Base-by-base conservation (phyloP, 192 early-diverging fungal species). In the Polychytrium aggregatum region DNA sequence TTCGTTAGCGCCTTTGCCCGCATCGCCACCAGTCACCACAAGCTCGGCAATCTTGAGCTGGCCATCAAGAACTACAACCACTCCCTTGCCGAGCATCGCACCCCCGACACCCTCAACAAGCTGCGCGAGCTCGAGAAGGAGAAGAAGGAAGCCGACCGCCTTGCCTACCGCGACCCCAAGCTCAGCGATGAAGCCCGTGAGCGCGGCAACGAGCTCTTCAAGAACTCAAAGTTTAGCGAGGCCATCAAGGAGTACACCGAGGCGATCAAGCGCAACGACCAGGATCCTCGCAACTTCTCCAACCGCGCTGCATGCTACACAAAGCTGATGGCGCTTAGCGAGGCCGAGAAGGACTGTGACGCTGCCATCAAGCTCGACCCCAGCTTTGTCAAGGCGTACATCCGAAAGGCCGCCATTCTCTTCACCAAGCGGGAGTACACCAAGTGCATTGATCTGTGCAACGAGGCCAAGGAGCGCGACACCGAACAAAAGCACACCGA, bases 221-320 rank as follows among this genome's bases (percentile, higher is more conserved):
- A 98, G 72, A 55, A 84, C 33, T 81, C 72, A 31, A 74, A 88
- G 41, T 98, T 74, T 60, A 72, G 81, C 11, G 87, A 84, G 34
- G 90, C 95, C 16, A 80, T 96, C 50, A 81, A 84, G 63, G 70
- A 83, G 63, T 98, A 98, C 67, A 81, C 87, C 16, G 95, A 98
- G 66, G 87, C 92, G 6, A 92, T 98, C 66, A 92, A 92, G 78
- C 85, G 95, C 55, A 92, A 94, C 52, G 85, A 87, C 26, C 59
- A 72, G 7, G 95, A 98, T 46, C 77, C 84, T 22, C 78, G 87
- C 57, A 82, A 85, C 54, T 97, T 86, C 64, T 90, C 89, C 27
- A 98, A 98, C 81, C 88, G 95, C 52, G 90, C 95, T 25, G 90
- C 90, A 28, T 89, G 88, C 58, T 90, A 92, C 70, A 82, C 79